Conservation (phyloP, 495 filamentous ascomycete species). For the Thozetella sp. region DNA sequence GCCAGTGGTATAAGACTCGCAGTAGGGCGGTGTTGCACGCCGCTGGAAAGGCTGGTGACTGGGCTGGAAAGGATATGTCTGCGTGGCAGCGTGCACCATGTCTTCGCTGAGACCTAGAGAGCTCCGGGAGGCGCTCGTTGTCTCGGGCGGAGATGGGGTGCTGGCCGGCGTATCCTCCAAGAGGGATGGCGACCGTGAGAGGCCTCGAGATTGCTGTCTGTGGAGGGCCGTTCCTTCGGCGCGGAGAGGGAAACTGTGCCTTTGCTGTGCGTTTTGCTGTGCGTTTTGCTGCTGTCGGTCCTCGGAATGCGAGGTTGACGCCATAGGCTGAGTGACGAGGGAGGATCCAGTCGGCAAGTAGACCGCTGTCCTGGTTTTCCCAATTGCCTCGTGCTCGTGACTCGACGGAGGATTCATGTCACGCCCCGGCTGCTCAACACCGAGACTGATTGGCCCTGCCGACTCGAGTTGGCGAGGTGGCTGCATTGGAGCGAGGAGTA, state of each 20-base stretch:
- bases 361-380: too few relatives aligned
- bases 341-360: not conserved
- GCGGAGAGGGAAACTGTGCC: not conserved
- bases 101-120: not conserved
- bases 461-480: too few relatives aligned
- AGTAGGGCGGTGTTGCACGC: not conserved
- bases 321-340: not conserved
- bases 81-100: not conserved
- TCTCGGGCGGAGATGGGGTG: not conserved
- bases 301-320: not conserved
- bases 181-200: too few relatives aligned
- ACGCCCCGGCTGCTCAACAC: too few relatives aligned
- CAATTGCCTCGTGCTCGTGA: too few relatives aligned
- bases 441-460: too few relatives aligned
- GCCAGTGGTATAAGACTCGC: not conserved
- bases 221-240: too few relatives aligned
- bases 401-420: too few relatives aligned
- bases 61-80: not conserved
- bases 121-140: not conserved
- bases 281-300: not conserved
- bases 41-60: not conserved
- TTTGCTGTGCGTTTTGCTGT: not conserved
- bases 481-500: too few relatives aligned
- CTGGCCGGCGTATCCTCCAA: too few relatives aligned
- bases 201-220: too few relatives aligned